Evolutionary conservation across 176 grass and related monocot species (phyloP).

Genomic region (Oryza meyeriana): DNA sequence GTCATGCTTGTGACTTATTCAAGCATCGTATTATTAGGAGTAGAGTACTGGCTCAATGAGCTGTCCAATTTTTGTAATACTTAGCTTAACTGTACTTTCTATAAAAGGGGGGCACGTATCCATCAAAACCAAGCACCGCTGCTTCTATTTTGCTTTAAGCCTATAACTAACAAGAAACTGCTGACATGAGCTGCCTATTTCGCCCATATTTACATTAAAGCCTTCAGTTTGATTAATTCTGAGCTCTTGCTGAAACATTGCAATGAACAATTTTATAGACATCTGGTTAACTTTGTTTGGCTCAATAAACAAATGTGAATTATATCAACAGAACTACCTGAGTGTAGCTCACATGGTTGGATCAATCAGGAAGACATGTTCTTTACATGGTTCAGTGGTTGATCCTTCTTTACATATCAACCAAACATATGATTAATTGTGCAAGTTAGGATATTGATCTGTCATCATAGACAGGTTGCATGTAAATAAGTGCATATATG

Average conservation of each 20-base stretch:
- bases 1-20: background rate
- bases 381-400: background rate
- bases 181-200: background rate
- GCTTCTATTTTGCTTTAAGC: background rate
- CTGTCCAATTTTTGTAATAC: background rate
- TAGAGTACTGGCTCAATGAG: background rate
- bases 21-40: background rate
- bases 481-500: background rate
- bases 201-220: background rate
- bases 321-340: background rate
- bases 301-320: background rate
- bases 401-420: background rate
- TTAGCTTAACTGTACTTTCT: background rate
- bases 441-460: background rate
- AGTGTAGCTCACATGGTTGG: background rate
- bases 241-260: background rate
- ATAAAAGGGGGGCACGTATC: background rate
- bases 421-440: background rate
- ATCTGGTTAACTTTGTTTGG: background rate
- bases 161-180: background rate
- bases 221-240: background rate
- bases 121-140: background rate
- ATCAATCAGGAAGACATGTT: background rate
- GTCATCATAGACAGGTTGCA: background rate
- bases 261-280: background rate